A percentile compares a stretch with the other conserved stretches of the same genome.
Conservation (phyloP, 306 rosid species). For the Vigna trinervia region DNA sequence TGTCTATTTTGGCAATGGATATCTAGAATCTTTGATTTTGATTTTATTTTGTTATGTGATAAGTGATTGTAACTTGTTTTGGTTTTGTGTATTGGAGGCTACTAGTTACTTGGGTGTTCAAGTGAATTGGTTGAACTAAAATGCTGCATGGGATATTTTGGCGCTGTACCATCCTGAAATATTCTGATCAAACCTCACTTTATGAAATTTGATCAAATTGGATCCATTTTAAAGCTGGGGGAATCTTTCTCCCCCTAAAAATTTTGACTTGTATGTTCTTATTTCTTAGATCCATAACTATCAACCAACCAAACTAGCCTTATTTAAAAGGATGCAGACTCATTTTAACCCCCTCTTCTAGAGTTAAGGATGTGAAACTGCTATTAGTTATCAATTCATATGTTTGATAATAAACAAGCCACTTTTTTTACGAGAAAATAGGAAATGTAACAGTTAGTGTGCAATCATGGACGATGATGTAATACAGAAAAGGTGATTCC, state of each 20-base stretch:
- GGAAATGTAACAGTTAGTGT: neutral
- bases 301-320: neutral
- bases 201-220: neutral
- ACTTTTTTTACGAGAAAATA: too few relatives aligned
- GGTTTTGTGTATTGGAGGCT: constrained; percentile 27
- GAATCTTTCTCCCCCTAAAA: neutral
- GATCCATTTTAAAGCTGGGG: constrained; percentile 16
- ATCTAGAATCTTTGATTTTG: constrained; percentile 41
- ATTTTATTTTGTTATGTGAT: constrained; percentile 2
- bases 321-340: neutral
- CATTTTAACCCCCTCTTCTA: neutral
- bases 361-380: neutral
- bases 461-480: neutral
- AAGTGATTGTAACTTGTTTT: constrained; percentile 11
- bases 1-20: constrained; percentile 37
- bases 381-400: too few relatives aligned
- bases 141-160: neutral
- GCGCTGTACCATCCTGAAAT: neutral
- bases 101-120: neutral
- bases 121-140: constrained; percentile 35
- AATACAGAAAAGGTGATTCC: neutral
- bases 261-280: neutral
- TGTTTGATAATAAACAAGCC: too few relatives aligned
- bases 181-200: neutral
- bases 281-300: neutral